Conservation (phyloP, 108 stramenopile species). For the Cyclotella atomus region DNA sequence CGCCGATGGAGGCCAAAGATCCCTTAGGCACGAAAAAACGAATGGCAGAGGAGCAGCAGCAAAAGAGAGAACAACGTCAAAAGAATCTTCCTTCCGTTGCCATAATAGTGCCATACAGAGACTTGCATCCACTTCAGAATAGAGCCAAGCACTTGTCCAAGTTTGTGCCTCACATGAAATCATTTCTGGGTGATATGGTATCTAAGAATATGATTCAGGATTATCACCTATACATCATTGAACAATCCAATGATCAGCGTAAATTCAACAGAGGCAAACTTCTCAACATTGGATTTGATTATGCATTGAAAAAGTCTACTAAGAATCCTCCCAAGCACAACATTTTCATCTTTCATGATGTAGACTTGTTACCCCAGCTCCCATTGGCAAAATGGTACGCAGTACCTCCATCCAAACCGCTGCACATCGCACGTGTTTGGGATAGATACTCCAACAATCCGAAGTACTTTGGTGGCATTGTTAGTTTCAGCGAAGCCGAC, state of each 20-base stretch:
- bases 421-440: slow-evolving; percentile 98
- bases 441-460: slow-evolving; percentile 96
- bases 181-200: slow-evolving; percentile 65
- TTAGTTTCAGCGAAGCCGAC: slow-evolving; percentile 80
- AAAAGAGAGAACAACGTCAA: slow-evolving; percentile 16
- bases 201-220: slow-evolving; percentile 51
- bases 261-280: slow-evolving; percentile 99
- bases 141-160: slow-evolving; percentile 83
- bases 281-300: slow-evolving; percentile 97
- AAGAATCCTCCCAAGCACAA: slow-evolving; percentile 60
- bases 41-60: slow-evolving; percentile 48
- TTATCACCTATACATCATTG: slow-evolving; percentile 96
- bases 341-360: slow-evolving; percentile 98
- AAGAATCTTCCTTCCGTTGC: slow-evolving; percentile 64
- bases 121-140: slow-evolving; percentile 90
- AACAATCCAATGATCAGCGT: slow-evolving; percentile 93
- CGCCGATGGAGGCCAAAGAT: slow-evolving; percentile 77
- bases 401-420: slow-evolving; percentile 77
- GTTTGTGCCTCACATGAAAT: slow-evolving; percentile 94
- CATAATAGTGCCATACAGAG: slow-evolving; percentile 97
- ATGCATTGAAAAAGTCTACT: slow-evolving; percentile 64
- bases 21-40: slow-evolving; percentile 73
- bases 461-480: slow-evolving; percentile 98
- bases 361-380: slow-evolving; percentile 92
- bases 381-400: slow-evolving; percentile 85